Base-by-base conservation (phyloP, 805 yeast species). In the Ogataea methanolica region DNA sequence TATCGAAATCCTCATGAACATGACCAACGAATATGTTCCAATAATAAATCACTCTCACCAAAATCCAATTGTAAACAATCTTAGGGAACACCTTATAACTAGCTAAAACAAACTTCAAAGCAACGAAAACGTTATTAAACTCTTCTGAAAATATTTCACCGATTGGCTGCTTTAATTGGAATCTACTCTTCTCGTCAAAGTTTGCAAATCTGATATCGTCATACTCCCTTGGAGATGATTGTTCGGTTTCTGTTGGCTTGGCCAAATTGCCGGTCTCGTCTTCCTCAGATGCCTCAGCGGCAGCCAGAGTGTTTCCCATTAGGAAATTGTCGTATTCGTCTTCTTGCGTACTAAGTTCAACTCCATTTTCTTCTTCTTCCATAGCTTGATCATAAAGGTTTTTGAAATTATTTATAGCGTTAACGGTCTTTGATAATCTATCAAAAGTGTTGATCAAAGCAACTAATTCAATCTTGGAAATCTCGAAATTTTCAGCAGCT, bases 381-480 rank as follows among this genome's bases (percentile, higher is more conserved):
- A 64, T 58, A 1, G 66, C 64, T 26, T 39, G 65, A 35, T 67
- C 67, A 59, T 81, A 83, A 68, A 84, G 58, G 31, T 59, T 58
- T 61, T 82, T 84, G 68, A 94, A 94, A 56, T 80, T 77, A 51
- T 79, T 79, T 43, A 91, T 82, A 26, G 96, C 80, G 48, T 75
- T 78, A 29, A 94, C 73, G 33, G 96, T 85, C 69, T 89, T 89
- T 4, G 97, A 86, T 48, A 94, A 74, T 57, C 98, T 79, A 60
- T 91, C 97, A 68, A 89, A 89, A 0, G 98, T 92, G 70, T 94
- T 94, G 58, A 94, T 71, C 54, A 94, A 76, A 1, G 97, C 95
- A 44, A 92, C 92, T 49, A 94, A 70, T 69, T 94, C 99, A 50
- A 88, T 82, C 47, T 74, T 77, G 49, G 82, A 74, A 40, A 85